These are phyloP conservation scores for Penicillium lagena DNA, from an alignment of 495 filamentous ascomycete species.

Conservation along the genomic window DNA sequence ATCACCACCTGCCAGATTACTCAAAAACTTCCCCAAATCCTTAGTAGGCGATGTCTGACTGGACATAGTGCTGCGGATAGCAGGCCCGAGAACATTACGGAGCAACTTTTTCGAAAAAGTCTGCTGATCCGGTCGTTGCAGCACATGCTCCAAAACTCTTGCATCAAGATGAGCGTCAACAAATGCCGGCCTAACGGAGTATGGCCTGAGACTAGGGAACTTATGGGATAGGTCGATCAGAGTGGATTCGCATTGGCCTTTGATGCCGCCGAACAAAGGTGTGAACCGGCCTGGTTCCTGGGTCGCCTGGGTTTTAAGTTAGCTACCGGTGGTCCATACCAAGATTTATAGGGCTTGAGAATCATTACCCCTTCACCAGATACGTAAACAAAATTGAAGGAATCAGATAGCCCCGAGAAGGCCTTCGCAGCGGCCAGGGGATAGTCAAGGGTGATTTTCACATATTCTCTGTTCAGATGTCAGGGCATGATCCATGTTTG, in stretches of 20 bases:
- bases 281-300: slow-evolving; percentile 45
- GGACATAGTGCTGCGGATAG: no score
- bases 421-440: slow-evolving; percentile 55
- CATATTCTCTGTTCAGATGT: slow-evolving; percentile 48
- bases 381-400: slow-evolving; percentile 66
- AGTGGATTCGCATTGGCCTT: slow-evolving; percentile 54
- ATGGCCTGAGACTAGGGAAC: slow-evolving; percentile 35
- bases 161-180: slow-evolving; percentile 30
- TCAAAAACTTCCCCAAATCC: no score
- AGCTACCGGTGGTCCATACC: no score
- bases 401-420: slow-evolving; percentile 42
- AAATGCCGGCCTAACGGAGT: slow-evolving; percentile 40
- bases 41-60: no score
- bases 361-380: slow-evolving; percentile 44
- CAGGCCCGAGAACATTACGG: no score
- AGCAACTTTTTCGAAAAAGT: no score
- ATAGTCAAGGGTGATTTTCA: slow-evolving; percentile 60
- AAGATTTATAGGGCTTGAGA: no score
- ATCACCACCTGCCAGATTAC: no score
- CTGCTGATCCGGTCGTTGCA: no score
- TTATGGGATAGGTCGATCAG: slow-evolving; percentile 42
- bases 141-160: no score
- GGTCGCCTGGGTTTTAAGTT: slow-evolving; percentile 12
- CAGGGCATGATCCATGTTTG: background rate
- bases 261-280: slow-evolving; percentile 50